phyloP scores from a whole-genome alignment of 129 eudicot genomes.

The Flaveria trinervia region DNA sequence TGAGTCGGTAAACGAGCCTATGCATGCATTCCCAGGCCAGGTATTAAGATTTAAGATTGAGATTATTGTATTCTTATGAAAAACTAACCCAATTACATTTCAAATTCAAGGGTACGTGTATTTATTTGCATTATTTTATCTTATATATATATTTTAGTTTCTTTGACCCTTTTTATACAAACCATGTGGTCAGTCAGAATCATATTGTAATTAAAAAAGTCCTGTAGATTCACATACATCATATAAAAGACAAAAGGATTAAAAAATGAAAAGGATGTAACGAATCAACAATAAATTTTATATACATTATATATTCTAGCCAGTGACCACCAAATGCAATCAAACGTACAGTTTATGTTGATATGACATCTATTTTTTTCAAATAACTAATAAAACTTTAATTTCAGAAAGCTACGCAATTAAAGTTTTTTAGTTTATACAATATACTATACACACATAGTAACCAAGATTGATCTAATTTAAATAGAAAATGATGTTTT shows the following conservation, averaged over 20 bases:
- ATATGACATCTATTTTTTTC: background rate
- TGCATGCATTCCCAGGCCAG: too few species aligned
- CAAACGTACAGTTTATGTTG: background rate
- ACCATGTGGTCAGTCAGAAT: background rate
- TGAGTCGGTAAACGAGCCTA: too few species aligned
- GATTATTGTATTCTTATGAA: too few species aligned
- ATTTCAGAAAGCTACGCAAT: too few species aligned
- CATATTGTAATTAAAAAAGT: background rate
- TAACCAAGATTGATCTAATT: too few species aligned
- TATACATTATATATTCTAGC: background rate
- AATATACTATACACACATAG: too few species aligned
- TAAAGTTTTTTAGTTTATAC: too few species aligned
- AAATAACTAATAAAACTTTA: too few species aligned
- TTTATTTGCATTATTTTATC: background rate
- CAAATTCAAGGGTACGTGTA: background rate
- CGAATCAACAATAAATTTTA: conserved; percentile 4
- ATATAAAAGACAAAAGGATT: background rate
- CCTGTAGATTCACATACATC: conserved; percentile 15
- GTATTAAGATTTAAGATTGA: too few species aligned
- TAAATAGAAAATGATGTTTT: too few species aligned
- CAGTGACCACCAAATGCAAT: background rate
- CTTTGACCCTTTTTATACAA: conserved; percentile 9
- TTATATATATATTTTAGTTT: background rate
- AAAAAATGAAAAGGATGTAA: conserved; percentile 11
- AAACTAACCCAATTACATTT: too few species aligned